Conservation (phyloP, 768 basidiomycete genomes). For the Xerocomus spinulosus region DNA sequence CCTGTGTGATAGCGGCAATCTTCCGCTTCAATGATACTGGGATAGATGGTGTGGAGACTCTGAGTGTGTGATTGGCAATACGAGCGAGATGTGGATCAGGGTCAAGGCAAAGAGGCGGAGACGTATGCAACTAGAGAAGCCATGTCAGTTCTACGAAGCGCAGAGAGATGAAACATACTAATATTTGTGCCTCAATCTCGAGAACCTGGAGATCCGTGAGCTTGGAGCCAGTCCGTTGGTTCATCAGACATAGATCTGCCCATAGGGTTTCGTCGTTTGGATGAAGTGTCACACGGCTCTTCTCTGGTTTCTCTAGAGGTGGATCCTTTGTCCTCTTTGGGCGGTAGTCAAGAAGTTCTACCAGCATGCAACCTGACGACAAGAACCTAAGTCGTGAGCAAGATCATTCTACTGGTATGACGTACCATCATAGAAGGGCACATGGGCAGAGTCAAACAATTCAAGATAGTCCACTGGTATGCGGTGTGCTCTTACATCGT, state of each 20-base stretch:
- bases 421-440: conserved; percentile 83
- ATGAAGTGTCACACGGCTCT: conserved; percentile 69
- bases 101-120: conserved; percentile 73
- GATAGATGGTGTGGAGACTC: conserved; percentile 68
- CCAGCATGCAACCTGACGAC: conserved; percentile 71
- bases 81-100: conserved; percentile 75
- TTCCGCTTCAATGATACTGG: conserved; percentile 76
- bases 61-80: conserved; percentile 67
- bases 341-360: conserved; percentile 76
- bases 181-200: conserved; percentile 66
- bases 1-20: conserved; percentile 61
- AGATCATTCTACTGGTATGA: conserved; percentile 6
- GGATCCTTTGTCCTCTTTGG: conserved; percentile 54
- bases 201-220: conserved; percentile 73
- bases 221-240: conserved; percentile 48
- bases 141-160: conserved; percentile 6
- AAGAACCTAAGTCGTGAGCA: conserved; percentile 1
- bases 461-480: conserved; percentile 86
- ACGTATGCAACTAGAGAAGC: conserved; percentile 57
- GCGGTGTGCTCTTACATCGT: conserved; percentile 76
- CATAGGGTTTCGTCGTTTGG: conserved; percentile 75
- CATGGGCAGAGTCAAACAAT: conserved; percentile 64
- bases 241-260: conserved; percentile 72
- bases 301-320: conserved; percentile 53
- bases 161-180: conserved; percentile 42